Conservation (phyloP, 352 stramenopile genomes). For the Phytophthora fragariae region DNA sequence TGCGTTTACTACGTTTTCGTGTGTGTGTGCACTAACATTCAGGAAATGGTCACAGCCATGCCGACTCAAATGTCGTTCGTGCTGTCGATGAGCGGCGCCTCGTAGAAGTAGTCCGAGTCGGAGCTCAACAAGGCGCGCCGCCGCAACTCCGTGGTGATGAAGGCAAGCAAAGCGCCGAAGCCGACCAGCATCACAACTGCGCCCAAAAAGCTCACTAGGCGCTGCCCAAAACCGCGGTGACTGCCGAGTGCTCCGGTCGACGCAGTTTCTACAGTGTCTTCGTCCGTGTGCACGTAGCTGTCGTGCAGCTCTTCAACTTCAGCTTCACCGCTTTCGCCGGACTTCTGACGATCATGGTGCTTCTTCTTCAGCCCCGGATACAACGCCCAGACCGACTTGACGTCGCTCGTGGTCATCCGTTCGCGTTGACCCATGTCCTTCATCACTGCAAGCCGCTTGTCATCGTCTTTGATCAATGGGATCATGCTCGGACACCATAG, state of each 20-base stretch:
- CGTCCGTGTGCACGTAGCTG: constrained; percentile 65
- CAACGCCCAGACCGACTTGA: constrained; percentile 77
- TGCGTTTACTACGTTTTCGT: constrained; percentile 9
- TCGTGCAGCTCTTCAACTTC: constrained; percentile 54
- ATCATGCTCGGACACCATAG: constrained; percentile 77
- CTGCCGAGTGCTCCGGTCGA: constrained; percentile 1
- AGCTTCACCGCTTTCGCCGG: constrained; percentile 38
- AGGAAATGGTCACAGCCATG: constrained; percentile 2
- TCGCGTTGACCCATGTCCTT: constrained; percentile 80
- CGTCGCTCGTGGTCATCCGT: constrained; percentile 70
- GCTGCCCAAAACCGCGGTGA: constrained; percentile 46
- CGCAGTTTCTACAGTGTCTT: constrained; percentile 43
- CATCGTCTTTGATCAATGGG: constrained; percentile 59
- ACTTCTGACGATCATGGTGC: constrained; percentile 43
- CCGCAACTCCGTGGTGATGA: constrained; percentile 46
- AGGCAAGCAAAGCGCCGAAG: constrained; percentile 54
- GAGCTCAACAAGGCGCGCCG: constrained; percentile 44
- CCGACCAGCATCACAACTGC: constrained; percentile 68
- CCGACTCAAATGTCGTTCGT: constrained; percentile 47
- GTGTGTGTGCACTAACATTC: constrained; percentile 22
- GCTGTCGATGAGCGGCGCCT: constrained; percentile 69
- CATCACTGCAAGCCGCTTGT: constrained; percentile 64
- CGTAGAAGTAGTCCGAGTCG: constrained; percentile 67
- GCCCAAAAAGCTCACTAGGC: constrained; percentile 69
- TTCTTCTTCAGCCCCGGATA: constrained; percentile 70